Percentiles rank a stretch among this genome's conserved stretches.
Conservation (phyloP, 805 yeast genomes). For the Torulaspora indica region DNA sequence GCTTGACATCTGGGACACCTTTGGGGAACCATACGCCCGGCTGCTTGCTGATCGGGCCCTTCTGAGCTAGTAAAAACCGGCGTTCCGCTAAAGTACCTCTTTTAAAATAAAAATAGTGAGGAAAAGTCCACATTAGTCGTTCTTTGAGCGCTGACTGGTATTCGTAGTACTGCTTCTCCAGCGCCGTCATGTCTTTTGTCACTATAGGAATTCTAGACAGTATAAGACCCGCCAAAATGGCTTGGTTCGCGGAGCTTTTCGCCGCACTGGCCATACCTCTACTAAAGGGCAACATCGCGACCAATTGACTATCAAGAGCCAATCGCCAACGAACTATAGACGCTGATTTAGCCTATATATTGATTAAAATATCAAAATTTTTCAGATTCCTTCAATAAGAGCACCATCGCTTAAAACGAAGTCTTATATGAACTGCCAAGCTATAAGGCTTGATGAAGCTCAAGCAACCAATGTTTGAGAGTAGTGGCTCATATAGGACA, state of each 20-base stretch:
- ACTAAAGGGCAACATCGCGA: constrained; percentile 9
- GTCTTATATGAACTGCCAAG: too few relatives aligned
- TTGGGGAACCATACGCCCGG: constrained; percentile 74
- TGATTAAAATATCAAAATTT: constrained; percentile 3
- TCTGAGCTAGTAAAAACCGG: constrained; percentile 68
- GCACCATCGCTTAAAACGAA: background rate
- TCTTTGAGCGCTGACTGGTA: constrained; percentile 85
- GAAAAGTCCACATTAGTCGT: constrained; percentile 96
- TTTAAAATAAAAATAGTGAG: constrained; percentile 85
- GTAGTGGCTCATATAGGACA: background rate
- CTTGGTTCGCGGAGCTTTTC: constrained; percentile 16
- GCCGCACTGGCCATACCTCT: constrained; percentile 21
- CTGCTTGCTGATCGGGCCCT: constrained; percentile 65
- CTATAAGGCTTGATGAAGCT: background rate
- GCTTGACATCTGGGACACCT: constrained; percentile 82
- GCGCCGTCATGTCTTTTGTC: constrained; percentile 66
- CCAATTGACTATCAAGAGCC: constrained; percentile 3
- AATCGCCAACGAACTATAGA: background rate
- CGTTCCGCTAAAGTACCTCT: constrained; percentile 87
- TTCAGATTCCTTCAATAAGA: constrained; percentile 1
- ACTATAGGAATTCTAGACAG: constrained; percentile 81
- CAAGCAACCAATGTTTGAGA: background rate
- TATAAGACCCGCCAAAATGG: constrained; percentile 50
- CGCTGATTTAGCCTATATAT: background rate
- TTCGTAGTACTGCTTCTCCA: constrained; percentile 69